Percentiles rank a stretch among this genome's conserved stretches.
Conservation (phyloP, 306 rosid genomes). For the Lupinus albus region DNA sequence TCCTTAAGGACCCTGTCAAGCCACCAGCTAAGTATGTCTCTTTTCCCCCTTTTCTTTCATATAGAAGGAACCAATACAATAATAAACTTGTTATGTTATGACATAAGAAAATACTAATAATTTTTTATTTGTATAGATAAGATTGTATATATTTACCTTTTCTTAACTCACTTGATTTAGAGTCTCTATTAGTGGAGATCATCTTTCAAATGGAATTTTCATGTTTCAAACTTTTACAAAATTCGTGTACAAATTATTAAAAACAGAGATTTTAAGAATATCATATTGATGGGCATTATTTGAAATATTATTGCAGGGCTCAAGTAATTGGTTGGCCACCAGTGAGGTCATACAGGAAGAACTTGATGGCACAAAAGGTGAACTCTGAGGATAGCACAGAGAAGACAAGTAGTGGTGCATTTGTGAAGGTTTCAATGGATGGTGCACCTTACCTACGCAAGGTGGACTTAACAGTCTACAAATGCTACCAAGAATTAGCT, state of each 20-base stretch:
- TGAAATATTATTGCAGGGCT: constrained; percentile 58
- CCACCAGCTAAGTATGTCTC: constrained; percentile 81
- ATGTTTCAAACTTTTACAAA: not conserved
- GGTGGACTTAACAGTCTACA: constrained; percentile 90
- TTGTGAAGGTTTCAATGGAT: constrained; percentile 96
- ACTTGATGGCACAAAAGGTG: constrained; percentile 76
- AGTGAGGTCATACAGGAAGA: constrained; percentile 94
- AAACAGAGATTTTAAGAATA: not conserved
- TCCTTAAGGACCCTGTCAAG: constrained; percentile 77
- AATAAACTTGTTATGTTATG: no score
- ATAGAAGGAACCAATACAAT: no score
- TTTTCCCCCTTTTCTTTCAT: not conserved
- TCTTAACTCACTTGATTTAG: no score
- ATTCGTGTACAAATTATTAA: no score
- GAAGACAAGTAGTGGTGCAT: constrained; percentile 55
- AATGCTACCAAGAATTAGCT: constrained; percentile 84
- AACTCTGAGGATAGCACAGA: constrained; percentile 40
- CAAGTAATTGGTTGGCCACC: constrained; percentile 99
- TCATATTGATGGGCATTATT: constrained; percentile 34
- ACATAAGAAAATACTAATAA: no score
- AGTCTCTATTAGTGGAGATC: no score
- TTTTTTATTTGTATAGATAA: no score
- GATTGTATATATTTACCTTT: no score
- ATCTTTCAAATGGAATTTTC: no score
- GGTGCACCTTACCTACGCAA: constrained; percentile 99